Conservation (phyloP, 129 eudicot genomes). For the Centaurea solstitialis region DNA sequence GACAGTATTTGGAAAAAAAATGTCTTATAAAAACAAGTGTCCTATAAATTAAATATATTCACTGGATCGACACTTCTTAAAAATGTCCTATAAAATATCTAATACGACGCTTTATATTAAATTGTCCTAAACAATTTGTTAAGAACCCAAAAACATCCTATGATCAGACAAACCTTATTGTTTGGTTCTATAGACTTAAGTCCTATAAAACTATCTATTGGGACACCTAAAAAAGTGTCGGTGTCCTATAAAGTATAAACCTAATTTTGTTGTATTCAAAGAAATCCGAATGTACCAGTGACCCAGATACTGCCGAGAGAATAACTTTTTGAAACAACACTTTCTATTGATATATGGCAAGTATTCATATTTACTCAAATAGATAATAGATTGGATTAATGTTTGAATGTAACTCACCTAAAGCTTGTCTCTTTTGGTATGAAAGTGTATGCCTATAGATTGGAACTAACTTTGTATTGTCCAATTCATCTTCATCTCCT, state of each 20-base stretch:
- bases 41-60: neutral
- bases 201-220: neutral
- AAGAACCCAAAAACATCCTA: too few species aligned
- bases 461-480: conserved; percentile 67
- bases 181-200: too few species aligned
- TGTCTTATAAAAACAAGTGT: neutral
- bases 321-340: neutral
- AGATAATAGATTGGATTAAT: neutral
- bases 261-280: neutral
- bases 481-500: conserved; percentile 71
- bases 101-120: too few species aligned
- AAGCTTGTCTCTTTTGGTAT: conserved; percentile 84
- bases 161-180: too few species aligned
- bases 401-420: conserved; percentile 44
- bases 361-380: neutral
- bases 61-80: too few species aligned
- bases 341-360: neutral
- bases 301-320: too few species aligned
- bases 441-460: conserved; percentile 55
- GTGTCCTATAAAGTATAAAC: neutral
- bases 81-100: too few species aligned
- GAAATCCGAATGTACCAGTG: too few species aligned
- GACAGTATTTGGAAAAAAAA: neutral
- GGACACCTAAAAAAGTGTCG: neutral
- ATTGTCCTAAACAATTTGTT: too few species aligned